Percentiles rank a stretch among this genome's conserved stretches.
Evolutionary conservation across 2,329 filamentous ascomycete species (phyloP).

Genomic region (Sodiomyces alkalinus): DNA sequence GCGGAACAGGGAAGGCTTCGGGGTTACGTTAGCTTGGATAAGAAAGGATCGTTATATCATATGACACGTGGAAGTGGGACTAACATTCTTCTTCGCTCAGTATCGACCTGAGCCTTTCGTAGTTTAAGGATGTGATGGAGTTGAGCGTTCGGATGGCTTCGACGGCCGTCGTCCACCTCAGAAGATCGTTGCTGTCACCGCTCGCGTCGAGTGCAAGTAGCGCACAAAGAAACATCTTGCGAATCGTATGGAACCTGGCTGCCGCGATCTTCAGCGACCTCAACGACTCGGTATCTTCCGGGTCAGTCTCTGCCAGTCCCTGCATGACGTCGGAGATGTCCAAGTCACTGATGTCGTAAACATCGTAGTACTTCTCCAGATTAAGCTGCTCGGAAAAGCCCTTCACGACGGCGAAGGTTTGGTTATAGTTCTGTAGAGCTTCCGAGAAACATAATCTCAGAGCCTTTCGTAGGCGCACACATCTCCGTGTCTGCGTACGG

Average conservation of each 20-base stretch:
- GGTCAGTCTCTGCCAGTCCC: slow-evolving; percentile 47
- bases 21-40: slow-evolving; percentile 6
- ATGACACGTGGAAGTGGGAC: slow-evolving; percentile 14
- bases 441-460: slow-evolving; percentile 55
- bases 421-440: slow-evolving; percentile 56
- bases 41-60: background rate
- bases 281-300: slow-evolving; percentile 64
- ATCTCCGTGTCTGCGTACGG: slow-evolving; percentile 61
- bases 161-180: slow-evolving; percentile 63
- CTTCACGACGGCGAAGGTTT: slow-evolving; percentile 53
- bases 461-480: slow-evolving; percentile 62
- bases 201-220: slow-evolving; percentile 74
- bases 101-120: slow-evolving; percentile 50
- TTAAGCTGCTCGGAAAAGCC: slow-evolving; percentile 65
- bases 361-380: slow-evolving; percentile 83
- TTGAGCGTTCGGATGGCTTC: slow-evolving; percentile 59
- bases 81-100: slow-evolving; percentile 68
- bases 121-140: slow-evolving; percentile 43
- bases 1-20: slow-evolving; percentile 38
- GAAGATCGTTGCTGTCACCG: slow-evolving; percentile 60
- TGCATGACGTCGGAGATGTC: slow-evolving; percentile 57
- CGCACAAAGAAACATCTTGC: slow-evolving; percentile 80
- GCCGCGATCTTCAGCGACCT: slow-evolving; percentile 70
- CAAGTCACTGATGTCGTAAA: slow-evolving; percentile 63
- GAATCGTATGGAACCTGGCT: slow-evolving; percentile 62